These are phyloP conservation scores for Alternaria postmessia DNA, from an alignment of 2,329 filamentous ascomycete species.

Conservation along the genomic window DNA sequence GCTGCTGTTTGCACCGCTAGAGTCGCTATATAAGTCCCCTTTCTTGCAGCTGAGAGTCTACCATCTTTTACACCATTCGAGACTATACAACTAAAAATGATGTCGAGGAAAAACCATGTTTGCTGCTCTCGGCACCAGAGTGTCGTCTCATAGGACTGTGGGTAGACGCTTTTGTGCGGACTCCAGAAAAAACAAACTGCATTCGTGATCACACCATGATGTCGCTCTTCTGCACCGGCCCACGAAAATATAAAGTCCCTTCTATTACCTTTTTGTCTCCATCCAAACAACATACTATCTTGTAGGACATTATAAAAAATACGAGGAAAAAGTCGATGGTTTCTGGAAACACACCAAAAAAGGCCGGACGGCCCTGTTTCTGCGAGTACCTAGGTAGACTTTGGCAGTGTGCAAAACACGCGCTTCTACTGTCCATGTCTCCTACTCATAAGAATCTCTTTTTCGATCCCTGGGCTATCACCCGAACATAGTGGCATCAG, in stretches of 20 bases:
- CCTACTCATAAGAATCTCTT: not conserved
- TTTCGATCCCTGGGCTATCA: too few species aligned
- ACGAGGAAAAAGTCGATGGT: rapidly evolving
- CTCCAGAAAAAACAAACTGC: not conserved
- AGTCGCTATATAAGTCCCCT: not conserved
- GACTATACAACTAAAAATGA: not conserved
- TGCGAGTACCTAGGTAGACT: not conserved
- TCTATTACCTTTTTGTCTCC: not conserved
- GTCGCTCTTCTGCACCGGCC: too few species aligned
- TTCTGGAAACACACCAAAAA: not conserved
- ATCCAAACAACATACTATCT: too few species aligned
- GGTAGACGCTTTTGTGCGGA: not conserved
- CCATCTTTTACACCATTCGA: not conserved
- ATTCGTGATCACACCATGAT: too few species aligned
- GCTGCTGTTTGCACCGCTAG: not conserved
- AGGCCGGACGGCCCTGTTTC: not conserved
- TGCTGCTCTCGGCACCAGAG: not conserved
- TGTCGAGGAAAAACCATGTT: too few species aligned
- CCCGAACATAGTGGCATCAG: rapidly evolving
- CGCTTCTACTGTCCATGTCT: not conserved
- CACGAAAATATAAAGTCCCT: not conserved
- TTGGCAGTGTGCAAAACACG: too few species aligned
- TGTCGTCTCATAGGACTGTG: rapidly evolving
- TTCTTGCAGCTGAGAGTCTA: not conserved
- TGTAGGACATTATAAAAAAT: rapidly evolving